Percentiles rank a stretch among this genome's conserved stretches.
Evolutionary conservation across 2,329 filamentous ascomycete species (phyloP).

Genomic region (Ceratocystis harringtonii): DNA sequence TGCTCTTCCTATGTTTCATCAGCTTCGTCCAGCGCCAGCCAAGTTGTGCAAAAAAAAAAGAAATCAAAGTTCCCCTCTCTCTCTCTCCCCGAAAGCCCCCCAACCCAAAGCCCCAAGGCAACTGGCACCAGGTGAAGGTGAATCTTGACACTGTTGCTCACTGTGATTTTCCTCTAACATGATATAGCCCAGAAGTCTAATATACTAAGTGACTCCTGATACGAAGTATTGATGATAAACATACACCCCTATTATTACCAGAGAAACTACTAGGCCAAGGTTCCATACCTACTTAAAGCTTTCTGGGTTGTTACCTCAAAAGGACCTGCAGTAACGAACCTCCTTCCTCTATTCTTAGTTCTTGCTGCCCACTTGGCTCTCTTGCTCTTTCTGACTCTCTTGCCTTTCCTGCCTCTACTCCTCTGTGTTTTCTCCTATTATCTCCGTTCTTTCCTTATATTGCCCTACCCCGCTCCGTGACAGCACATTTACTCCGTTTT

Average conservation of each 20-base stretch:
- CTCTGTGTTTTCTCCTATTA: not conserved
- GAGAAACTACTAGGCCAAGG: not conserved
- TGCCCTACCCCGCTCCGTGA: not conserved
- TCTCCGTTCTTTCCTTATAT: not conserved
- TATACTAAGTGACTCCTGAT: not conserved
- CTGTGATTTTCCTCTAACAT: not conserved
- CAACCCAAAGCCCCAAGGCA: too few relatives aligned
- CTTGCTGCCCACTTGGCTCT: not conserved
- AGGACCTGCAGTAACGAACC: not conserved
- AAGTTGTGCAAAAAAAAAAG: not conserved
- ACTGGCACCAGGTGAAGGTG: not conserved
- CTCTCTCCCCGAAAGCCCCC: too few relatives aligned
- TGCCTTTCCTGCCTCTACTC: not conserved
- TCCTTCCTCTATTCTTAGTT: not conserved
- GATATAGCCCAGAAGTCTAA: not conserved
- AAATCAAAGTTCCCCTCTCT: not conserved
- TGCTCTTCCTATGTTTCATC: constrained; percentile 1
- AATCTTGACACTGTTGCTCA: not conserved
- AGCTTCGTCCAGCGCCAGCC: not conserved
- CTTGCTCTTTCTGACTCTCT: not conserved
- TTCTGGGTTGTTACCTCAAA: not conserved
- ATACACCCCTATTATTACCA: not conserved
- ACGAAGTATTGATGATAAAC: not conserved
- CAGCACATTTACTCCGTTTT: not conserved
- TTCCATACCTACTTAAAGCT: not conserved